Evolutionary conservation across 768 basidiomycete genomes (phyloP).

Genomic region (Boletus subcaerulescens): DNA sequence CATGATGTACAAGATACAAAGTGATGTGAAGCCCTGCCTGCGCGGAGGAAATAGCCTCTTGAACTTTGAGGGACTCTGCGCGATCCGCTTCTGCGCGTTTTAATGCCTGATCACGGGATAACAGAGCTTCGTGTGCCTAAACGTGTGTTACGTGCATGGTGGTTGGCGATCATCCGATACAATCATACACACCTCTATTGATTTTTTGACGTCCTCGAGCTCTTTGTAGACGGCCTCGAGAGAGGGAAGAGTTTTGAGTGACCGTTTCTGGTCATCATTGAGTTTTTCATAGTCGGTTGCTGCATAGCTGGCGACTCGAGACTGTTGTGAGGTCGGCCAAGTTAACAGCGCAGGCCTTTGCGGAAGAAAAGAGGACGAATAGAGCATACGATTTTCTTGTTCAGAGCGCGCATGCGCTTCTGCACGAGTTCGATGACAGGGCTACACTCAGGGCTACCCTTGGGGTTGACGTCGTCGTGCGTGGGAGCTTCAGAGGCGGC

Average conservation of each 20-base stretch:
- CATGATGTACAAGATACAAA: background rate
- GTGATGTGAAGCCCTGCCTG: slow-evolving; percentile 42
- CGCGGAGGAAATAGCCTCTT: slow-evolving; percentile 53
- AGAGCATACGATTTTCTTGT: slow-evolving; percentile 77
- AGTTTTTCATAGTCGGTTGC: slow-evolving; percentile 65
- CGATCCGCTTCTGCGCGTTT: slow-evolving; percentile 58
- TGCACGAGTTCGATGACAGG: slow-evolving; percentile 75
- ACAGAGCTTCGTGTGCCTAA: slow-evolving; percentile 64
- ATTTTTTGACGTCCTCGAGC: slow-evolving; percentile 79
- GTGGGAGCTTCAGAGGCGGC: slow-evolving; percentile 39
- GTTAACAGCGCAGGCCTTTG: slow-evolving; percentile 9
- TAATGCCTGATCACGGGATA: slow-evolving; percentile 50
- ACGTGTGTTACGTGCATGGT: background rate
- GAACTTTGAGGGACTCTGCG: slow-evolving; percentile 51
- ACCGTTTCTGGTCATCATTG: slow-evolving; percentile 84
- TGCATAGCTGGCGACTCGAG: slow-evolving; percentile 70
- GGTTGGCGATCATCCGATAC: background rate
- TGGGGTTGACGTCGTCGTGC: slow-evolving; percentile 45
- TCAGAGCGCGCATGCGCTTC: slow-evolving; percentile 73
- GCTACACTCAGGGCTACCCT: slow-evolving; percentile 62
- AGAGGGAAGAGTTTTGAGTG: slow-evolving; percentile 66
- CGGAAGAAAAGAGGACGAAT: slow-evolving; percentile 7
- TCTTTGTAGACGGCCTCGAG: slow-evolving; percentile 82
- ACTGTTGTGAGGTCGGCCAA: slow-evolving; percentile 39
- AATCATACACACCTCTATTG: slow-evolving; percentile 70